These are phyloP conservation scores for Volvox reticuliferus DNA, from an alignment of 139 green algal species.

Conservation along the genomic window DNA sequence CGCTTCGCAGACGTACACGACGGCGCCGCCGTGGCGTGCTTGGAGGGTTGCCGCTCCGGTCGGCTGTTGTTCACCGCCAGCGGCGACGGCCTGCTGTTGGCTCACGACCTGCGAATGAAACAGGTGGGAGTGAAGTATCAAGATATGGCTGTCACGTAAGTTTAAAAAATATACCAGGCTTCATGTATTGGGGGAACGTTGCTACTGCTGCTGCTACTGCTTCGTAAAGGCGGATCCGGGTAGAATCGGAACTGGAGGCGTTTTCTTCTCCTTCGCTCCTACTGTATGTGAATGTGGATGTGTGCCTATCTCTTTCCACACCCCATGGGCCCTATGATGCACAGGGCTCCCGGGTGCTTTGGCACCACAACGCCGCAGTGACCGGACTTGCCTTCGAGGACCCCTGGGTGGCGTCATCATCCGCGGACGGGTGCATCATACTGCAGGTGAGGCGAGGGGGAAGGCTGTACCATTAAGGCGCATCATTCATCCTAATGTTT, in stretches of 20 bases:
- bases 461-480: no score
- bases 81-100: constrained; percentile 67
- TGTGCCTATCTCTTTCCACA: not conserved
- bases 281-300: not conserved
- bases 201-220: not conserved
- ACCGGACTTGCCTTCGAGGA: constrained; percentile 70
- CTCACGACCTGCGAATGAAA: constrained; percentile 73
- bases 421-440: constrained; percentile 30
- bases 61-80: constrained; percentile 70
- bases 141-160: no score
- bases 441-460: constrained; percentile 23
- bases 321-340: not conserved
- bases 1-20: constrained; percentile 61
- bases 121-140: no score
- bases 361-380: constrained; percentile 55
- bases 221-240: not conserved
- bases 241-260: no score
- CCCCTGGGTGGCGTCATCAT: constrained; percentile 71
- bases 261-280: not conserved
- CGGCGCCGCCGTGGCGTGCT: constrained; percentile 45
- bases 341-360: constrained; percentile 49
- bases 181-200: not conserved
- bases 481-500: no score
- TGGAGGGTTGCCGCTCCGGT: constrained; percentile 69
- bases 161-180: no score